phyloP scores from a whole-genome alignment of 352 stramenopile species.

The Globisporangium rhizosaccharum region DNA sequence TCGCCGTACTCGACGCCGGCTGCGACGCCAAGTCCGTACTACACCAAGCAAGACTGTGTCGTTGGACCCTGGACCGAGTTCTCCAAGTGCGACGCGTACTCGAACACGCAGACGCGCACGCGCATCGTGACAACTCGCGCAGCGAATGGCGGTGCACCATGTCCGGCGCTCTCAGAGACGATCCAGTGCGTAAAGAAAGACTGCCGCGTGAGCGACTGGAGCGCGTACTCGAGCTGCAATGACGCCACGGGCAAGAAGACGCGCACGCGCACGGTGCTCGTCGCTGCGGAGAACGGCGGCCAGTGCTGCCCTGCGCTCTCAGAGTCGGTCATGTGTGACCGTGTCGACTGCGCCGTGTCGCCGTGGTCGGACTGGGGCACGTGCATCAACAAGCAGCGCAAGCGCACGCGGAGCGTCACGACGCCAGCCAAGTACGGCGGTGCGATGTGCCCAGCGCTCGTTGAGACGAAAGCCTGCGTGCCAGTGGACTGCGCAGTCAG shows the following conservation, averaged over 20 bases:
- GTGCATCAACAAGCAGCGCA: slow-evolving; percentile 32
- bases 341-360: slow-evolving; percentile 37
- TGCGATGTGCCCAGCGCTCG: slow-evolving; percentile 17
- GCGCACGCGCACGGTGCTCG: slow-evolving; percentile 34
- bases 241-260: slow-evolving; percentile 29
- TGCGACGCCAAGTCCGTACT: neutral
- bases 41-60: slow-evolving; percentile 19
- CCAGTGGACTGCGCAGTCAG: slow-evolving; percentile 41
- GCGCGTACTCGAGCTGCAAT: slow-evolving; percentile 27
- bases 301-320: slow-evolving; percentile 19
- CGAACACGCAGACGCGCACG: slow-evolving; percentile 29
- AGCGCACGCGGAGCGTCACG: slow-evolving; percentile 25
- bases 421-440: slow-evolving; percentile 35
- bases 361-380: slow-evolving; percentile 35
- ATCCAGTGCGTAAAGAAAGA: slow-evolving; percentile 19
- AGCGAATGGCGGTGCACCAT: slow-evolving; percentile 22
- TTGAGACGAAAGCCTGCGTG: slow-evolving; percentile 23
- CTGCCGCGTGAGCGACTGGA: slow-evolving; percentile 31
- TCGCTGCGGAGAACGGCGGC: slow-evolving; percentile 30
- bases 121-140: slow-evolving; percentile 21
- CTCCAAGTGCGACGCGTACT: slow-evolving; percentile 21
- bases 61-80: slow-evolving; percentile 28
- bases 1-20: neutral
- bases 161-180: slow-evolving; percentile 23
- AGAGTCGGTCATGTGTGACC: slow-evolving; percentile 27